Percentiles rank a stretch among this genome's conserved stretches.
Conservation (phyloP, 129 eudicot genomes). For the Lactuca sativa region DNA sequence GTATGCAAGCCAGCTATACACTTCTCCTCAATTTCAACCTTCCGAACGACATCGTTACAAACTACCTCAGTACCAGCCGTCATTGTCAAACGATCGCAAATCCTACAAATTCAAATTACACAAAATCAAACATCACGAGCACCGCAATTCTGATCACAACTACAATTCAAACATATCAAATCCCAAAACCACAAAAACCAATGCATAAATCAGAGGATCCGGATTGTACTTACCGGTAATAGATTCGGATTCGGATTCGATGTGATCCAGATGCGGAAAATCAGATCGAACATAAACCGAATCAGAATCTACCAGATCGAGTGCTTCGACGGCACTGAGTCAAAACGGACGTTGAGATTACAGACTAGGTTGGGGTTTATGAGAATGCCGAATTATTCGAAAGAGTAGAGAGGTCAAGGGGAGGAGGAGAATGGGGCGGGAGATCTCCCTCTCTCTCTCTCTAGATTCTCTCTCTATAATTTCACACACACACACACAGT, state of each 20-base stretch:
- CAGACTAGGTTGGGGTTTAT: conserved; percentile 21
- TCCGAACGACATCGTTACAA: conserved; percentile 31
- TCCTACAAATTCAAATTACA: conserved; percentile 31
- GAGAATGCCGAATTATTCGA: conserved; percentile 27
- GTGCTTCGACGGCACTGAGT: conserved; percentile 12
- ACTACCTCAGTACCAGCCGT: conserved; percentile 48
- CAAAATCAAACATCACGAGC: conserved; percentile 4
- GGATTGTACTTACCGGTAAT: conserved; percentile 32
- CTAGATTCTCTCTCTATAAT: conserved; percentile 34
- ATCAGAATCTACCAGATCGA: conserved; percentile 40
- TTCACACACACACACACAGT: conserved; percentile 23
- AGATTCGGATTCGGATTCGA: conserved; percentile 35
- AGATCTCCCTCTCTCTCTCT: conserved; percentile 34
- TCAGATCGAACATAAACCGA: conserved; percentile 38
- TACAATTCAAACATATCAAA: conserved; percentile 16
- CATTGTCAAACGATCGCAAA: conserved; percentile 36
- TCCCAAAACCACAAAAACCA: conserved; percentile 8
- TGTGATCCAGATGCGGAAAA: conserved; percentile 36
- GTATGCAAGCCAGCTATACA: conserved; percentile 18
- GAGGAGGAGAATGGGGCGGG: conserved; percentile 25
- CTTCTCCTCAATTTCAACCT: conserved; percentile 41
- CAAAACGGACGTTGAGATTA: not conserved
- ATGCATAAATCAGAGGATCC: conserved; percentile 22
- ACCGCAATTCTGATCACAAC: conserved; percentile 8
- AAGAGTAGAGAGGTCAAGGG: conserved; percentile 18